phyloP scores from a whole-genome alignment of 1,284 basidiomycete genomes.

The Leccinum pallidistipes region DNA sequence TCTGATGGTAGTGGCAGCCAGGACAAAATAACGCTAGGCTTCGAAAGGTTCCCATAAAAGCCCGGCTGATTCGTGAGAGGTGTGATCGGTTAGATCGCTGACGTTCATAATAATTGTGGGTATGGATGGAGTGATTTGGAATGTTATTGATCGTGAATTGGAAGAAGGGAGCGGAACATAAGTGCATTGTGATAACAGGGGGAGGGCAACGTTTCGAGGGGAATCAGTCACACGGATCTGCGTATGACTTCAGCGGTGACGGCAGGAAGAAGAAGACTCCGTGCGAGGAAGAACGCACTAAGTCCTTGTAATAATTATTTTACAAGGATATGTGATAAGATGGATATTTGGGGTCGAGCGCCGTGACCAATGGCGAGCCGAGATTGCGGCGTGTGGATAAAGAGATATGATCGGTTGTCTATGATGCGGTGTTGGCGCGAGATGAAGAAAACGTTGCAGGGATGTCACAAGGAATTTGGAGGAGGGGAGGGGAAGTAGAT shows the following conservation, averaged over 20 bases:
- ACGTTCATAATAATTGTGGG: conserved; percentile 20
- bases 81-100: conserved; percentile 13
- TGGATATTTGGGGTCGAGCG: conserved; percentile 17
- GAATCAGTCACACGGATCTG: conserved; percentile 33
- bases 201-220: conserved; percentile 12
- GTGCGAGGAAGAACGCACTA: conserved; percentile 24
- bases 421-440: conserved; percentile 29
- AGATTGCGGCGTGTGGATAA: conserved; percentile 25
- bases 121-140: conserved; percentile 19
- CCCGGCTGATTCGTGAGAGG: conserved; percentile 14
- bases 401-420: conserved; percentile 26
- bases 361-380: conserved; percentile 23
- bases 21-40: conserved; percentile 8
- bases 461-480: conserved; percentile 21
- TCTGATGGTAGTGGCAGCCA: conserved; percentile 22
- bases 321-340: conserved; percentile 28
- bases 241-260: conserved; percentile 33
- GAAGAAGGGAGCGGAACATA: conserved; percentile 17
- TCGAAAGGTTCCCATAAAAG: conserved; percentile 15
- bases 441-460: conserved; percentile 37
- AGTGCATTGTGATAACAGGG: conserved; percentile 25
- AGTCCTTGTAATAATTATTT: conserved; percentile 19
- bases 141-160: conserved; percentile 25
- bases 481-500: conserved; percentile 2
- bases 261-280: conserved; percentile 21